These are phyloP conservation scores for Ustilago curta DNA, from an alignment of 1,284 basidiomycete species.

Conservation along the genomic window DNA sequence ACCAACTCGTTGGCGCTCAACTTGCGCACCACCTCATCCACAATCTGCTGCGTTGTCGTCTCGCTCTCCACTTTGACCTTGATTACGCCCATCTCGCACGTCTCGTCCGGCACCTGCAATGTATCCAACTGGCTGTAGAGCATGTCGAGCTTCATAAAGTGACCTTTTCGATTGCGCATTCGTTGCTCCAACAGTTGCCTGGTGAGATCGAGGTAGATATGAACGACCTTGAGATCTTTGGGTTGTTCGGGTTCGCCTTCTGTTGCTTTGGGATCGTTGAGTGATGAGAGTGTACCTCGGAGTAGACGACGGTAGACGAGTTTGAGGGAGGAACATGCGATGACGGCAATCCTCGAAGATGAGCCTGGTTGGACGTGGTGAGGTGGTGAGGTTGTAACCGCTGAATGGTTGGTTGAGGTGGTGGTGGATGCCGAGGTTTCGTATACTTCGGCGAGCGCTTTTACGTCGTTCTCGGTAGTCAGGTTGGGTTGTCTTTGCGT, in stretches of 20 bases:
- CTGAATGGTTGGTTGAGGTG: neutral
- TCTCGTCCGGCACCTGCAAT: slow-evolving; percentile 77
- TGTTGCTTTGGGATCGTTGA: slow-evolving; percentile 69
- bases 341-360: slow-evolving; percentile 70
- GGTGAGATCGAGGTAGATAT: slow-evolving; percentile 84
- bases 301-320: slow-evolving; percentile 83
- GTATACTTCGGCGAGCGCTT: slow-evolving; percentile 24
- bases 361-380: neutral
- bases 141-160: slow-evolving; percentile 92
- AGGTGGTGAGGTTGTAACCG: neutral
- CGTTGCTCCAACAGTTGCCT: slow-evolving; percentile 77
- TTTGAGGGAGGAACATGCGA: slow-evolving; percentile 89
- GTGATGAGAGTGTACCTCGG: slow-evolving; percentile 69
- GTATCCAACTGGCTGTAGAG: slow-evolving; percentile 84
- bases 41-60: slow-evolving; percentile 17
- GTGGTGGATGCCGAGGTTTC: slow-evolving; percentile 16
- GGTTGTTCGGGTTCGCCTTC: slow-evolving; percentile 34
- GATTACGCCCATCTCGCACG: slow-evolving; percentile 22
- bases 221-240: slow-evolving; percentile 73
- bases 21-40: neutral
- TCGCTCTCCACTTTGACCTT: slow-evolving; percentile 12
- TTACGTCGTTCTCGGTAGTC: neutral
- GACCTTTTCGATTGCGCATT: slow-evolving; percentile 79
- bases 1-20: neutral
- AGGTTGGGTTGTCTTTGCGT: neutral